phyloP scores from a whole-genome alignment of 1,284 basidiomycete genomes.

The Pyrrhoderma lamaoense region DNA sequence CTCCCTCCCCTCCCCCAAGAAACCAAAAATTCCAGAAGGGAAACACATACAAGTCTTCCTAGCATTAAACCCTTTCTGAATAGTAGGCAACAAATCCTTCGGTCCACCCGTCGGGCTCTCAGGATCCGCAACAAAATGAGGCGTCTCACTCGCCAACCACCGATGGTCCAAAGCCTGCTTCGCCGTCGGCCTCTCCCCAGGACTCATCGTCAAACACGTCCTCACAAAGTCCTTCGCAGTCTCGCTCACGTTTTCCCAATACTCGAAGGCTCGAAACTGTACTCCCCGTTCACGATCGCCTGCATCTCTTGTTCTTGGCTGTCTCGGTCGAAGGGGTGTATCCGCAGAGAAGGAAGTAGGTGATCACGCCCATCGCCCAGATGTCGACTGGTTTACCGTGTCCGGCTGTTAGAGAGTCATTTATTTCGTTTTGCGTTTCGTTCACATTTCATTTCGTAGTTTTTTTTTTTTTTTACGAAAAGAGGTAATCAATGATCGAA shows the following conservation, averaged over 20 bases:
- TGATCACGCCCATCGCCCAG: constrained; percentile 96
- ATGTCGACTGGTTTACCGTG: constrained; percentile 96
- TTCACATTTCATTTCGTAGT: constrained; percentile 1
- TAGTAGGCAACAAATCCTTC: constrained; percentile 80
- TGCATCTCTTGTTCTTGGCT: constrained; percentile 85
- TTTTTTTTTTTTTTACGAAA: background rate
- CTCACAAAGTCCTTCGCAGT: constrained; percentile 78
- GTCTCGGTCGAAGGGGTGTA: constrained; percentile 93
- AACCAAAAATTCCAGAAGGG: constrained; percentile 9
- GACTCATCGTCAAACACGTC: constrained; percentile 80
- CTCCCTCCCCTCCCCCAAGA: too few relatives aligned
- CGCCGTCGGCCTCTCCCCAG: constrained; percentile 69
- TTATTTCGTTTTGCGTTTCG: background rate
- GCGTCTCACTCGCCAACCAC: constrained; percentile 67
- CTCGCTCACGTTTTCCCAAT: constrained; percentile 80
- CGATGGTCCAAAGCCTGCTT: constrained; percentile 63
- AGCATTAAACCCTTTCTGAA: constrained; percentile 85
- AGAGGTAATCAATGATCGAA: too few relatives aligned
- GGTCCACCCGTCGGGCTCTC: constrained; percentile 51
- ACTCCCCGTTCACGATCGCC: constrained; percentile 88
- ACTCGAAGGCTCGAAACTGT: constrained; percentile 84
- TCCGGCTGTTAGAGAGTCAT: constrained; percentile 48
- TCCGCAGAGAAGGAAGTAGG: constrained; percentile 90
- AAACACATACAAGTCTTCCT: constrained; percentile 69
- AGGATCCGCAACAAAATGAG: constrained; percentile 67